Conservation (phyloP, 2,329 filamentous ascomycete genomes). For the Parascedosporium putredinis region DNA sequence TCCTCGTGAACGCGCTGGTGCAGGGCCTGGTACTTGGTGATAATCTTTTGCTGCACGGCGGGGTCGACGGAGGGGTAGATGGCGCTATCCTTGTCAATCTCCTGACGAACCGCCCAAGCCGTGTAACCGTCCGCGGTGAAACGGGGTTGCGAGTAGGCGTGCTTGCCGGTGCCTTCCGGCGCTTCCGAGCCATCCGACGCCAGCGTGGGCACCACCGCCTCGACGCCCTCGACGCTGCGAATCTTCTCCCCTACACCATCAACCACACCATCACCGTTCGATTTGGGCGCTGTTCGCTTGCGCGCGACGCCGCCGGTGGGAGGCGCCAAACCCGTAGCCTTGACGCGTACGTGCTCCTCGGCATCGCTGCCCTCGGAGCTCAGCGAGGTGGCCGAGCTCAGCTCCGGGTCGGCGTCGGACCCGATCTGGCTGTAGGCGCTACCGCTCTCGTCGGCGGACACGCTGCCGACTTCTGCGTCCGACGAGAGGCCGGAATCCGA, state of each 20-base stretch:
- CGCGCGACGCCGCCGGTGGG: not conserved
- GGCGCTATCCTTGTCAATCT: constrained; percentile 22
- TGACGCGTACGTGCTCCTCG: not conserved
- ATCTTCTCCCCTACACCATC: not conserved
- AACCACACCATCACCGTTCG: not conserved
- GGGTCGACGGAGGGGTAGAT: constrained; percentile 44
- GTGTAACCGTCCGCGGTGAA: constrained; percentile 20
- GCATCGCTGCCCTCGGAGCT: not conserved
- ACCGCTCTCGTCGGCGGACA: not conserved
- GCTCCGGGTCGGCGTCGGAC: not conserved
- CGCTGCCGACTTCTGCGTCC: not conserved
- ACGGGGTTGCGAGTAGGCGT: not conserved
- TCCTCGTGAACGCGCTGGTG: constrained; percentile 42
- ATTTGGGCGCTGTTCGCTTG: not conserved
- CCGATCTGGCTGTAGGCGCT: not conserved
- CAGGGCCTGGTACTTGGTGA: constrained; percentile 42
- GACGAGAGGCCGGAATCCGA: not conserved
- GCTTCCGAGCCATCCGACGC: not conserved
- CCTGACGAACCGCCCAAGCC: constrained; percentile 24
- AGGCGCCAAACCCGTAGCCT: not conserved
- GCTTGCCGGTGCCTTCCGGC: not conserved
- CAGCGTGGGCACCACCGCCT: too few species aligned
- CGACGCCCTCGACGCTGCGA: too few species aligned
- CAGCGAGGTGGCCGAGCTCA: not conserved
- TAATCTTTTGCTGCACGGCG: constrained; percentile 43